Percentiles rank a stretch among this genome's conserved stretches.
These are phyloP conservation scores for Auriculariales sp. DNA, from an alignment of 768 basidiomycete genomes.

Conservation along the genomic window DNA sequence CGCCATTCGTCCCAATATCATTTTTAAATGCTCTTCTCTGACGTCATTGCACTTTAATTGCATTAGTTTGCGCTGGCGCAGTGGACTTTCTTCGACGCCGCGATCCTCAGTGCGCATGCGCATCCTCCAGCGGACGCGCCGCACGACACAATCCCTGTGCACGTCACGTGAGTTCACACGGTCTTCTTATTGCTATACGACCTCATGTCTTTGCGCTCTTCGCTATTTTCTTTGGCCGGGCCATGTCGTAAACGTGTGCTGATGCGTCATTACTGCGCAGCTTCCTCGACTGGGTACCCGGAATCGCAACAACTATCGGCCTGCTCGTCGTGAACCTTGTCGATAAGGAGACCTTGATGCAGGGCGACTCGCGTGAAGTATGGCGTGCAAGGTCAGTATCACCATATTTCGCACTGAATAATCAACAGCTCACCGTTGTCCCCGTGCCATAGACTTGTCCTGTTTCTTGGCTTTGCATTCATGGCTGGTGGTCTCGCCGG, in stretches of 20 bases:
- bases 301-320: slow-evolving; percentile 82
- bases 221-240: too few species aligned
- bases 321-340: slow-evolving; percentile 88
- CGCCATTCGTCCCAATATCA: neutral
- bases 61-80: slow-evolving; percentile 82
- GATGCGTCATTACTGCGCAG: too few species aligned
- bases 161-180: too few species aligned
- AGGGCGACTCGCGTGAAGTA: slow-evolving; percentile 68
- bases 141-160: slow-evolving; percentile 53
- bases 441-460: too few species aligned
- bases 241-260: too few species aligned
- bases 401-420: too few species aligned
- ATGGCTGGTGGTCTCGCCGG: slow-evolving; percentile 99
- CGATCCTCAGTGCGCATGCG: slow-evolving; percentile 78
- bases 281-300: slow-evolving; percentile 98
- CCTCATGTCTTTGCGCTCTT: too few species aligned
- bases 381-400: slow-evolving; percentile 93
- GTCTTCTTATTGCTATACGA: too few species aligned
- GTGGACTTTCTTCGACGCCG: slow-evolving; percentile 92
- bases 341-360: slow-evolving; percentile 51
- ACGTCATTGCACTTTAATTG: too few species aligned
- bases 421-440: too few species aligned
- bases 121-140: slow-evolving; percentile 59
- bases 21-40: neutral
- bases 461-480: slow-evolving; percentile 91